Base-by-base conservation (phyloP, 2,329 filamentous ascomycete genomes). In the Metarhizium guizhouense region DNA sequence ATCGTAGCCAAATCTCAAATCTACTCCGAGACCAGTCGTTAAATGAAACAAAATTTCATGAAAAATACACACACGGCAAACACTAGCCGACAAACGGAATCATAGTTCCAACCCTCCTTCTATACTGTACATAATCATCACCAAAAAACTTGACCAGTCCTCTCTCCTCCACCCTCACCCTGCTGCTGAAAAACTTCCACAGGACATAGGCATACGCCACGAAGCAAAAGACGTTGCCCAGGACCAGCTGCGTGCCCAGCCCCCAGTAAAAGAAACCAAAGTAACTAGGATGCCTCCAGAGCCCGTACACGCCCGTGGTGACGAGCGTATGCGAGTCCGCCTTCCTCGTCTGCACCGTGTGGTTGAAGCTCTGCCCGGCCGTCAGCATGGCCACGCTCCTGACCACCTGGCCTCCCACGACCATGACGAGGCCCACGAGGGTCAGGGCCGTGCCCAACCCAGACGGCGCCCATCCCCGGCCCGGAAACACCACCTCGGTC, bases 201-300 rank as follows among this genome's bases (percentile, higher is more conserved):
- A 99, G 70, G 16, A 95, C 87, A 7, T 79, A 69, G 0, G 82
- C 72, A 74, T 95, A 97, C 2, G 73, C 87, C 6, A 85, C 62
- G 56, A 95, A 83, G 68, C 90, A 95, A 2, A 95, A 61, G 8
- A 81, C 72, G 71, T 99, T 99, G 18, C 93, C 93, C 60, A 96
- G 77, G 54, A 95, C 83, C 47, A 97, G 67, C 76, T 99, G 94
- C 13, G 92, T 96, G 5, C 94, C 94, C n/a, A 97, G 67, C 0
- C 89, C 90, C 93, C 93, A 99, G 85, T 91, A 97, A 72, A 96
- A 99, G 75, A 96, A 99, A 3, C 93, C 94, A 74, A 97, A 96
- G 72, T 99, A 99, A 57, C 87, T 88, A 13, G 94, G 94, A 70
- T 99, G 94, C 29, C 94, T 78, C 53, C 95, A 74, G 48, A 80